Base-by-base conservation (phyloP, 2,329 filamentous ascomycete species). In the Trichophyton schoenleinii region DNA sequence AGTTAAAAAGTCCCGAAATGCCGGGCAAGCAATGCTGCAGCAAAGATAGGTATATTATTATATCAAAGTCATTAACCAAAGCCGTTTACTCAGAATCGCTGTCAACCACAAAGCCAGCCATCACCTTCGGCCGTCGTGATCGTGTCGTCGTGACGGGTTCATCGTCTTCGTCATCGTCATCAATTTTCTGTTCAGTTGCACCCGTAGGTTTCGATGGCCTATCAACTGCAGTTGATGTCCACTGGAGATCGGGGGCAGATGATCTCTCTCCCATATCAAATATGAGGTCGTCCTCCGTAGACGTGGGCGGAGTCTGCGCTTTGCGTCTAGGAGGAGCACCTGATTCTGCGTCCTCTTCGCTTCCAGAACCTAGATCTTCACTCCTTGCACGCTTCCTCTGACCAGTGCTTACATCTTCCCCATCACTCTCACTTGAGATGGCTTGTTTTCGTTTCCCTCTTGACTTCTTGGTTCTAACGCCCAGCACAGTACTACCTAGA, bases 61-160 rank as follows among this genome's bases (percentile, higher is more conserved):
- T 28, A 31, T 28, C 20, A 52, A 28, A 15, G 22, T 15, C 11
- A 52, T 20, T 52, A 52, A 28, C 8, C 20, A 25, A 52, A 28
- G 3, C 25, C 48, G 31, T 58, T 69, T 49, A 77, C 63, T 77
- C 75, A 3, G 75, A 76, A 60, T 77, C 75, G 62, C 73, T 75
- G 13, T 76, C 75, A 62, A 77, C 68, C 36, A 77, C 71, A 65
- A 77, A 75, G 2, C 73, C 74, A 25, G 69, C 73, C 55, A 71
- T 70, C 61, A 72, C 52, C 11, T 63, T 70, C 6, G 72, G 71
- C 60, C 73, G 67, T 55, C 71, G 71, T 57, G 67, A 60, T n/a
- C 70, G 64, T 38, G 62, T 63, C 36, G 64, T 68, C n/a, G 70
- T 63, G n/a, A 68, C 67, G 1, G 59, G 62, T 58, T 74, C 72